A percentile compares a stretch with the other conserved stretches of the same genome.
phyloP scores from a whole-genome alignment of 768 basidiomycete species.

The Podaxis sp. region DNA sequence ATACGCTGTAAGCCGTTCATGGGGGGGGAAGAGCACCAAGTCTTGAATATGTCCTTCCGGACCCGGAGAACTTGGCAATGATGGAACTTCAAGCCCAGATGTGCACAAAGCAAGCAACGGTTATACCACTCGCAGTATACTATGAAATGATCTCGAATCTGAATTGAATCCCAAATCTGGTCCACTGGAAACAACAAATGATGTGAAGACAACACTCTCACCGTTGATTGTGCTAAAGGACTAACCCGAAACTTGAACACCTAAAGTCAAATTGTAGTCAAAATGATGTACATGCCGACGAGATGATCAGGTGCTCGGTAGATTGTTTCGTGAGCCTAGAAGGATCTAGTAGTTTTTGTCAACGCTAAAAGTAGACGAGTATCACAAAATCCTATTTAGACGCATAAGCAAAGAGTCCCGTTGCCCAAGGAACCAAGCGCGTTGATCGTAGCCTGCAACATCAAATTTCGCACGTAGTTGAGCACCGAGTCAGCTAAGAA shows the following conservation, averaged over 20 bases:
- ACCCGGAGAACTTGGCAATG: conserved; percentile 32
- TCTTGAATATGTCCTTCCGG: conserved; percentile 29
- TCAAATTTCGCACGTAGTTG: conserved; percentile 25
- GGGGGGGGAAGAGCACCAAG: conserved; percentile 34
- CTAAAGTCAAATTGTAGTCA: conserved; percentile 32
- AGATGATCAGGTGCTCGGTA: conserved; percentile 24
- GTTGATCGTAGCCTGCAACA: conserved; percentile 31
- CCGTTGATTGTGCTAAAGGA: conserved; percentile 27
- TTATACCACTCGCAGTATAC: conserved; percentile 25
- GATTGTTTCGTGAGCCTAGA: conserved; percentile 25
- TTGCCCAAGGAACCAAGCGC: conserved; percentile 5
- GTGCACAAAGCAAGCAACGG: conserved; percentile 28
- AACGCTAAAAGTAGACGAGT: not conserved
- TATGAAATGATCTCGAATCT: conserved; percentile 20
- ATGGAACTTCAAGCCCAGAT: conserved; percentile 33
- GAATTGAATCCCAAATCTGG: not conserved
- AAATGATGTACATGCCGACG: conserved; percentile 29
- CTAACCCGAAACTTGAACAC: conserved; percentile 33
- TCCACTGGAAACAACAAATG: not conserved
- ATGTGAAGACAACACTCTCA: conserved; percentile 17
- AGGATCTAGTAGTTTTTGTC: conserved; percentile 19
- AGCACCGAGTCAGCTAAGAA: conserved; percentile 20
- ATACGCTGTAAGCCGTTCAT: too few species aligned
- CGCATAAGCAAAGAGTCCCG: not conserved
- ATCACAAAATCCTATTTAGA: not conserved